Percentiles rank a stretch among this genome's conserved stretches.
Conservation (phyloP, 495 filamentous ascomycete genomes). For the Lophium mytilinum region DNA sequence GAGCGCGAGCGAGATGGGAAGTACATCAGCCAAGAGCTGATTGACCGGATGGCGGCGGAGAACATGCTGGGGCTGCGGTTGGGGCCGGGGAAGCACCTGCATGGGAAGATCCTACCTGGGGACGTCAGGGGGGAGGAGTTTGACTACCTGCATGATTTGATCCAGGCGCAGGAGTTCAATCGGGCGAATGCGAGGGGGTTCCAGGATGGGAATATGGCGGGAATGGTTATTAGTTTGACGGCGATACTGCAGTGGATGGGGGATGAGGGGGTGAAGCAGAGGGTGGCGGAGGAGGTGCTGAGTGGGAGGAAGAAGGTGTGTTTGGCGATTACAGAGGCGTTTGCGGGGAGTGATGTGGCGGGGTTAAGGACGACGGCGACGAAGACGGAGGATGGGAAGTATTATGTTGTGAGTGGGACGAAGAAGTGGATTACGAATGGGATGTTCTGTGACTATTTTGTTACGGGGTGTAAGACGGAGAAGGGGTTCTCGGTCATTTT, state of each 20-base stretch:
- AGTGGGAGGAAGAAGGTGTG: constrained; percentile 80
- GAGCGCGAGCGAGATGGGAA: constrained; percentile 70
- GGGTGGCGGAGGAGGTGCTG: constrained; percentile 62
- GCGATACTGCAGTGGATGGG: constrained; percentile 73
- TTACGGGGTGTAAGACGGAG: constrained; percentile 69
- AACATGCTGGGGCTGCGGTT: constrained; percentile 75
- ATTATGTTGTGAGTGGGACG: constrained; percentile 81
- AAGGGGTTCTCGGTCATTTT: constrained; percentile 76
- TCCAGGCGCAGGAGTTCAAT: constrained; percentile 64
- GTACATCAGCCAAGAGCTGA: constrained; percentile 67
- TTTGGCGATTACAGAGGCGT: constrained; percentile 82
- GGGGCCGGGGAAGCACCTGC: constrained; percentile 75
- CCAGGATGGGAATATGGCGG: constrained; percentile 57
- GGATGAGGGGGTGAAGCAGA: constrained; percentile 56
- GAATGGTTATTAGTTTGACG: constrained; percentile 77
- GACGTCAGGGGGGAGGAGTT: constrained; percentile 73
- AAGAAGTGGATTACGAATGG: constrained; percentile 97
- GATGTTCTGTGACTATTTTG: constrained; percentile 75
- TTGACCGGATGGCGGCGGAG: constrained; percentile 65
- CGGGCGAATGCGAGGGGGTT: constrained; percentile 51
- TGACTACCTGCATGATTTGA: constrained; percentile 80
- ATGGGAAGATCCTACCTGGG: constrained; percentile 57
- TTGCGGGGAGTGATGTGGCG: constrained; percentile 81
- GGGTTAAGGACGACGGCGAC: constrained; percentile 72
- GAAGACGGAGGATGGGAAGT: constrained; percentile 73